These are phyloP conservation scores for Bullera alba DNA, from an alignment of 768 basidiomycete species.

Conservation along the genomic window DNA sequence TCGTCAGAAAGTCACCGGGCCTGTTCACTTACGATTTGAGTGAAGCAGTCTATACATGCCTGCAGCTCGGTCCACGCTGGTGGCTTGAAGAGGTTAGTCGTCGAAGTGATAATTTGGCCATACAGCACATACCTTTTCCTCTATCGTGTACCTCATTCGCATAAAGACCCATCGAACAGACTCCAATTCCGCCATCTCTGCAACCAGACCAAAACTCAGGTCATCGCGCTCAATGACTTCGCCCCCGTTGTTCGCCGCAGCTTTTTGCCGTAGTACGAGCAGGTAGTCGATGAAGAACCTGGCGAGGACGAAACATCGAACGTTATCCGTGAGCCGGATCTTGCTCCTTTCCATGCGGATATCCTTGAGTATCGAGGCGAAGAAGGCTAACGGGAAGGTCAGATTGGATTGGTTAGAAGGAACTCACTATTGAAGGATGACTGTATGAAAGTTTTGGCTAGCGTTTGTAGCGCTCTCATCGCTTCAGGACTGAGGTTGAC, in stretches of 20 bases:
- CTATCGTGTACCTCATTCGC: constrained; percentile 79
- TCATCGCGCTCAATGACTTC: constrained; percentile 2
- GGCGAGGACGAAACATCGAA: constrained; percentile 75
- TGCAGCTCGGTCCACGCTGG: constrained; percentile 91
- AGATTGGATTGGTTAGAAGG: neutral
- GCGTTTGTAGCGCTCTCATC: constrained; percentile 53
- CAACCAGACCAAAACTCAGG: constrained; percentile 52
- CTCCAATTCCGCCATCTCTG: constrained; percentile 73
- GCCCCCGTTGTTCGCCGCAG: constrained; percentile 4
- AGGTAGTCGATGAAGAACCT: constrained; percentile 94
- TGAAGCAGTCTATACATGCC: constrained; percentile 87
- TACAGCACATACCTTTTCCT: constrained; percentile 68
- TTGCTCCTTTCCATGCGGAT: constrained; percentile 86
- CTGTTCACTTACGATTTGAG: constrained; percentile 57
- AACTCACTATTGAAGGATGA: constrained; percentile 80
- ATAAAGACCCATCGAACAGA: constrained; percentile 87
- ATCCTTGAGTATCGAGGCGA: constrained; percentile 76
- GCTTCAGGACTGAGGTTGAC: constrained; percentile 44
- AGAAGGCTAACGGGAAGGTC: constrained; percentile 59
- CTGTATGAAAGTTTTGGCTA: constrained; percentile 68
- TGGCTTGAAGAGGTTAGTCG: constrained; percentile 54
- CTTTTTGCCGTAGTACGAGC: constrained; percentile 52
- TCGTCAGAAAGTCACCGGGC: neutral
- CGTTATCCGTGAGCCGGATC: constrained; percentile 89
- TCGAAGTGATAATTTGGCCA: neutral